These are phyloP conservation scores for Gonapodya prolifera DNA, from an alignment of 192 early-diverging fungal species.

Conservation along the genomic window DNA sequence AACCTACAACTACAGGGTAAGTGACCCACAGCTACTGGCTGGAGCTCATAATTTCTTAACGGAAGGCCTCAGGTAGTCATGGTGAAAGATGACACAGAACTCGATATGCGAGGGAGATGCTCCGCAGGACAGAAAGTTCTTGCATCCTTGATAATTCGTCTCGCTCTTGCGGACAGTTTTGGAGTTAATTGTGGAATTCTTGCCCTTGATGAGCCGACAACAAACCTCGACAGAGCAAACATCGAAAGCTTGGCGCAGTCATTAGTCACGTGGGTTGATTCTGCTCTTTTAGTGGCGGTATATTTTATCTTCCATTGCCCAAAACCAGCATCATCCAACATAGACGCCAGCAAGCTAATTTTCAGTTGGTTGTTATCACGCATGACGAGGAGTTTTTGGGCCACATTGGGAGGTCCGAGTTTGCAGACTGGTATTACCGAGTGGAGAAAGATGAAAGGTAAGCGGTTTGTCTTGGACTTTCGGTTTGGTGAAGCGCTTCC, in stretches of 20 bases:
- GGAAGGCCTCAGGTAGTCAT: constrained; percentile 59
- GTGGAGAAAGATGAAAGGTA: constrained; percentile 65
- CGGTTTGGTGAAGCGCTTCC: not conserved
- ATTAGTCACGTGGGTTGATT: constrained; percentile 44
- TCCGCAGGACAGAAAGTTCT: constrained; percentile 95
- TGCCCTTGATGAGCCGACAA: constrained; percentile 95
- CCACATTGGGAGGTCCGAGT: constrained; percentile 60
- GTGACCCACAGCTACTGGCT: constrained; percentile 10
- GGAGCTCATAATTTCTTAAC: not conserved
- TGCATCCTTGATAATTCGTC: constrained; percentile 86
- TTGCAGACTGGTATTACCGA: constrained; percentile 76
- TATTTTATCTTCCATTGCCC: constrained; percentile 10
- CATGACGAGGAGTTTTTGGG: constrained; percentile 95
- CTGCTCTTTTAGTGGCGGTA: not conserved
- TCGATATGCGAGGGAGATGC: constrained; percentile 92
- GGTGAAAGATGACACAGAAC: constrained; percentile 65
- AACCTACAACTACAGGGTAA: constrained; percentile 75
- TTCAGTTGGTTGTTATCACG: constrained; percentile 95
- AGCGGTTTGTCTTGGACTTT: not conserved
- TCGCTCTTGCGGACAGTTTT: constrained; percentile 93
- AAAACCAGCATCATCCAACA: constrained; percentile 60
- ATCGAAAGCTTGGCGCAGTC: constrained; percentile 73
- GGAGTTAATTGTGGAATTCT: constrained; percentile 84
- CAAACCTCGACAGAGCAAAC: constrained; percentile 85
- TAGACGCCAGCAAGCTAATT: constrained; percentile 70